A percentile compares a stretch with the other conserved stretches of the same genome.
Conservation (phyloP, 441 rosid species). For the Sinapis alba region DNA sequence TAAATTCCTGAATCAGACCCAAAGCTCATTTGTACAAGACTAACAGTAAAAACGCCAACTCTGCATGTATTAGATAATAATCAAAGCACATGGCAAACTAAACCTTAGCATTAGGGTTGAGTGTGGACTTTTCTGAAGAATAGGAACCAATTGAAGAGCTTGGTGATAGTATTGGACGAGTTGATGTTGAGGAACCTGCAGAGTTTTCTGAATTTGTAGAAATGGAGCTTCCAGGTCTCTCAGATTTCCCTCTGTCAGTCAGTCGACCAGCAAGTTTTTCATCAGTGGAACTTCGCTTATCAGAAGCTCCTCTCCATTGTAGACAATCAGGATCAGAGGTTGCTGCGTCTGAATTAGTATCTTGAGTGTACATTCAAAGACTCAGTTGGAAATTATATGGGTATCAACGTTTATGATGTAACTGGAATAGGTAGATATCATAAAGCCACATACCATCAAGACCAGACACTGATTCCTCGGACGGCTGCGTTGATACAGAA, state of each 20-base stretch:
- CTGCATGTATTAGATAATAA: background rate
- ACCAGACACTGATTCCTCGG: slow-evolving; percentile 35
- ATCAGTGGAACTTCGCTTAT: slow-evolving; percentile 45
- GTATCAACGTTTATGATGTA: background rate
- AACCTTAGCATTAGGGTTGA: slow-evolving; percentile 93
- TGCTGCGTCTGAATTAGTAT: slow-evolving; percentile 18
- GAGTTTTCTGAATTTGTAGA: slow-evolving; percentile 60
- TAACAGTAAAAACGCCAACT: background rate
- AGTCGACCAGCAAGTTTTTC: slow-evolving; percentile 43
- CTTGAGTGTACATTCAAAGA: background rate
- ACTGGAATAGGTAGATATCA: background rate
- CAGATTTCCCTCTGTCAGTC: slow-evolving; percentile 44
- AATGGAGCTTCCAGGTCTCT: slow-evolving; percentile 62
- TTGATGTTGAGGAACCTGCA: slow-evolving; percentile 45
- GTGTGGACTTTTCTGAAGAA: slow-evolving; percentile 80
- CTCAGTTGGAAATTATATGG: background rate
- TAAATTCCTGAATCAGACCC: slow-evolving; percentile 73
- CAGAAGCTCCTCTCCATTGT: slow-evolving; percentile 46
- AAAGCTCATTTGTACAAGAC: background rate
- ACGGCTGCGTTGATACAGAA: slow-evolving; percentile 25
- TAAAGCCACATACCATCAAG: slow-evolving; percentile 28
- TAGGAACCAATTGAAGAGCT: slow-evolving; percentile 85
- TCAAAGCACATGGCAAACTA: background rate
- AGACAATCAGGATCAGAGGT: slow-evolving; percentile 35
- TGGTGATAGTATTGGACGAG: slow-evolving; percentile 70